A percentile compares a stretch with the other conserved stretches of the same genome.
These are phyloP conservation scores for Rhododendron henanense DNA, from an alignment of 148 eudicot genomes.

Conservation along the genomic window DNA sequence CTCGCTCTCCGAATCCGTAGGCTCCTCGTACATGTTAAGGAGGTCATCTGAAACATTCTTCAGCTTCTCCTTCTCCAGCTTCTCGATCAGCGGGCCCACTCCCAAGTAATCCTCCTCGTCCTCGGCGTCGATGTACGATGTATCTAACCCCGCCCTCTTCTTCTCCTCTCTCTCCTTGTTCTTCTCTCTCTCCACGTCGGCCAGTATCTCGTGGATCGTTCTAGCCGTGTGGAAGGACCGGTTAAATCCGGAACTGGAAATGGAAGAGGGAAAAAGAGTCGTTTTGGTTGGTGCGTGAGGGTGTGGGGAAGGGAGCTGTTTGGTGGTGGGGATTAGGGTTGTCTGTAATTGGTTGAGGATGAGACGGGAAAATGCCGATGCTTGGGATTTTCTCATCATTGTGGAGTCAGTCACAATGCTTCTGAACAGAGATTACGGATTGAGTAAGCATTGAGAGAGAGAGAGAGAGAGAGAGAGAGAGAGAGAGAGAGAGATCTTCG, in stretches of 20 bases:
- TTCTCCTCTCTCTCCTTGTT: constrained; percentile 52
- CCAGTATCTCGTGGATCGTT: constrained; percentile 18
- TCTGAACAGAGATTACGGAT: not conserved
- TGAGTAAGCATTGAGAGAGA: not conserved
- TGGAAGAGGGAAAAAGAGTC: not conserved
- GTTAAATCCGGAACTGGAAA: not conserved
- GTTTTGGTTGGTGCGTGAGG: not conserved
- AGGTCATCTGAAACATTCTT: constrained; percentile 19
- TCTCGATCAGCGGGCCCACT: constrained; percentile 59
- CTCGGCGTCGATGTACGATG: constrained; percentile 49
- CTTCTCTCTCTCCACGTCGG: constrained; percentile 39
- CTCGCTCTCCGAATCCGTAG: constrained; percentile 63
- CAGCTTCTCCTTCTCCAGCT: constrained; percentile 44
- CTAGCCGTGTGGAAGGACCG: constrained; percentile 12
- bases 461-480: not conserved
- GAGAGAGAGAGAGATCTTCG: not conserved
- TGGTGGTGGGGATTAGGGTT: not conserved
- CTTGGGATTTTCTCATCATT: constrained; percentile 5
- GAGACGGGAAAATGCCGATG: constrained; percentile 1
- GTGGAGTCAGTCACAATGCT: not conserved
- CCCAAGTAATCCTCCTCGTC: constrained; percentile 78
- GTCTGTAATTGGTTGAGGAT: not conserved
- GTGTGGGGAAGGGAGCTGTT: not conserved
- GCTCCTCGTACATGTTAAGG: constrained; percentile 36
- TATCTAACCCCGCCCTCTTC: constrained; percentile 43